Evolutionary conservation across 306 rosid genomes (phyloP), one percentile per base, ranked within the genome.

Genomic region (Ochetophila trinervis): DNA sequence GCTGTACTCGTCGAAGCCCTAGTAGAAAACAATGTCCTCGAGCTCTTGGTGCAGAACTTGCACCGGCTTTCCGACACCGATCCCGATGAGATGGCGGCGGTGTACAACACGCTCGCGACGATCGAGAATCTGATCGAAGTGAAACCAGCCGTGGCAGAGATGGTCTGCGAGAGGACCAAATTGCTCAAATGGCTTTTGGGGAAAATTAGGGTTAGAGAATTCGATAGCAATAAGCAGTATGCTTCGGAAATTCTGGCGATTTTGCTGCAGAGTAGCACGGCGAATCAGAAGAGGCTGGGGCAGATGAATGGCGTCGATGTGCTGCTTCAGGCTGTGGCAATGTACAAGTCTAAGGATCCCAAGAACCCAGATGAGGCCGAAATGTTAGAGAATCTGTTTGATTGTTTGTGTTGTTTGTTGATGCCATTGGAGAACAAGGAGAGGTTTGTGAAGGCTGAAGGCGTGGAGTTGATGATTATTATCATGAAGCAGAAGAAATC

Each of bases 391-490:
- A 92, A 92, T 78, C 74, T 92, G 78, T 92, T 92, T 63, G 92
- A 89, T 60, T 89, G 93, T 66, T 79, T 92, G 85, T 92, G 98
- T n/a, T 87, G 98, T 67, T 69, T 92, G 79, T 66, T 89, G 71
- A 92, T 92, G 98, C 98, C 95, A 0, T 60, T 92, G 84, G 98
- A 92, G 80, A 92, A 92, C 65, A 92, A 89, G 84, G 98, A 92
- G 47, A 78, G 95, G 78, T 92, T 92, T 77, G 86, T 92, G 70
- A 92, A 87, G 84, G 95, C 96, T 18, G 98, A 92, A 77, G 98
- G 98, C 30, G 98, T 92, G 73, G 98, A 92, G 70, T 78, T 89
- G 85, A 92, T 92, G 98, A 87, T 92, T 30, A 92, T 92, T 67
- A 89, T 89, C 19, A 89, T 92, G 86, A 89, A 92, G 64, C 98